Conservation (phyloP, 371 early-diverging fungal genomes). For the Mucor piriformis region DNA sequence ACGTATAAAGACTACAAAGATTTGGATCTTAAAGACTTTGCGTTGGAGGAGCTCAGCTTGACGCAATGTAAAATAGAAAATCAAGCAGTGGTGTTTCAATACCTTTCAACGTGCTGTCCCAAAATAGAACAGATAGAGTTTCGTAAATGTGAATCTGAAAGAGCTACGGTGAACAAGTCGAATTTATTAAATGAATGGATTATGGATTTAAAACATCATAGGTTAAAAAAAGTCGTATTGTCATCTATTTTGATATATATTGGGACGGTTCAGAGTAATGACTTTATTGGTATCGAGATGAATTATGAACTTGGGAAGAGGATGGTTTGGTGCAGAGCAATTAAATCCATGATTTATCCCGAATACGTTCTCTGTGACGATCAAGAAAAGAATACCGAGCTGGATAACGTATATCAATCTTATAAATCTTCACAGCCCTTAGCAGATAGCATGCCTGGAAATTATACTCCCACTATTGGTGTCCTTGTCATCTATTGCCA, state of each 20-base stretch:
- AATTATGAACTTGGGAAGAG: background rate
- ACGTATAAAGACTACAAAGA: slow-evolving; percentile 1
- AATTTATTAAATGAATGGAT: background rate
- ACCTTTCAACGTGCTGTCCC: slow-evolving; percentile 17
- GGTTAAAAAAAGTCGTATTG: background rate
- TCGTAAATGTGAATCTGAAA: slow-evolving; percentile 2
- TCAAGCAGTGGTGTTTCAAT: slow-evolving; percentile 7
- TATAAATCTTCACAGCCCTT: background rate
- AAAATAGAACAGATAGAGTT: background rate
- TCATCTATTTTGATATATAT: slow-evolving; percentile 14
- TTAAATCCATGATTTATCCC: slow-evolving; percentile 1
- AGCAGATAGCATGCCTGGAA: slow-evolving; percentile 12
- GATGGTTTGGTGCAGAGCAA: slow-evolving; percentile 6
- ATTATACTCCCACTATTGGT: slow-evolving; percentile 15
- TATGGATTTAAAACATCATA: background rate
- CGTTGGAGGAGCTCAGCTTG: slow-evolving; percentile 2
- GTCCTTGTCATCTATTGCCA: slow-evolving; percentile 8
- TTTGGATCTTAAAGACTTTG: background rate
- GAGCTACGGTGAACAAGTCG: background rate
- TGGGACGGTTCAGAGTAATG: slow-evolving; percentile 10
- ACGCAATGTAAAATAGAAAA: slow-evolving; percentile 13
- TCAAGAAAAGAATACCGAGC: slow-evolving; percentile 2
- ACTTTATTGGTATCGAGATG: slow-evolving; percentile 14
- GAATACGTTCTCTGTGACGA: background rate
- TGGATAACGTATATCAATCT: background rate